Base-by-base conservation (phyloP, 192 early-diverging fungal genomes). In the Chytriomyces confervae region DNA sequence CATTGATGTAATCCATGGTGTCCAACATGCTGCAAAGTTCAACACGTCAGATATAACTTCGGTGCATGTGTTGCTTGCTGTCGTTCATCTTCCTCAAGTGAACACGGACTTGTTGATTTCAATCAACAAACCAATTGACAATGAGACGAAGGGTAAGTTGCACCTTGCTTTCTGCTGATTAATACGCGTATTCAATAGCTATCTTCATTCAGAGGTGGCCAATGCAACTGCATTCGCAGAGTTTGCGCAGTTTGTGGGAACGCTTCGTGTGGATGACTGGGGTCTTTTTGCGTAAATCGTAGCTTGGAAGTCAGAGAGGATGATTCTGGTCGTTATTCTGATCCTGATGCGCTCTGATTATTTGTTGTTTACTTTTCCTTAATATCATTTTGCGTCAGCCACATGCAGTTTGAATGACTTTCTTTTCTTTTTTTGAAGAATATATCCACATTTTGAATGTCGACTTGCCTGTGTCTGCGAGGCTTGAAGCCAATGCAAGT, bases 21-120 rank as follows among this genome's bases (percentile, higher is more conserved):
- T 79, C 50, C 96, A 96, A 81, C 61, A 75, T 0, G 83, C 94
- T 5, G 89, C 92, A 44, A 98, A 96, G 79, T 96, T 95, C 79
- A 92, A 92, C 51, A 74, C 73, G 6, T 10, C 82, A 16, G 91
- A 89, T 0, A 77, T 80, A 5, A 95, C 95, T 81, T 20, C 77
- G 0, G 87, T 96, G 0, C 77, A 85, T 48, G 82, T 96, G 43
- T 83, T 91, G 20, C 81, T 98, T 82, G 91, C 92, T 8, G 83
- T 95, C 11, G 53, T 95, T 23, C 88, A 94, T 18, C 60, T 97
- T 50, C 89, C 91, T 0, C 76, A 86, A 2, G 89, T 92, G 11
- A 53, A 78, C 5, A 93, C 94, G 0, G 96, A 97, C 66, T 76
- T 97, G 10, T 84, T 96, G 6, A 84, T 97, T 5, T 89, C 94